phyloP scores from a whole-genome alignment of 768 basidiomycete species.

The Termitomyces sp. region DNA sequence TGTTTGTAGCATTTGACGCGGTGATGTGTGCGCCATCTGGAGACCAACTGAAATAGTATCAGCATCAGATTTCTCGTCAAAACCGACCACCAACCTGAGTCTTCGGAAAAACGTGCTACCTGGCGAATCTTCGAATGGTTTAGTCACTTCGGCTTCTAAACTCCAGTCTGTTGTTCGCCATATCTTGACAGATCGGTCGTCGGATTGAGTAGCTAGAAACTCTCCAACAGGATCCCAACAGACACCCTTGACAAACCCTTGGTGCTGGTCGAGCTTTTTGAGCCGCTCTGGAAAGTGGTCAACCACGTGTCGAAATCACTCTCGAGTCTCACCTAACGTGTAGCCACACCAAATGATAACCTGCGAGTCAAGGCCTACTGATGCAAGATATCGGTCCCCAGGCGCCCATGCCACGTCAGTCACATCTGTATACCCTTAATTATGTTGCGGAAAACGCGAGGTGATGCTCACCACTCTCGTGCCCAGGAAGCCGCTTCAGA shows the following conservation, averaged over 20 bases:
- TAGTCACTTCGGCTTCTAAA: conserved; percentile 77
- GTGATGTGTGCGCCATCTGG: conserved; percentile 99
- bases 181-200: conserved; percentile 94
- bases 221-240: conserved; percentile 99
- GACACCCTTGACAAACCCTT: conserved; percentile 97
- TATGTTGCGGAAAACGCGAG: background rate
- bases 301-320: background rate
- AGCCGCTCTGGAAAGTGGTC: conserved; percentile 60
- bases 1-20: conserved; percentile 96
- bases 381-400: conserved; percentile 88
- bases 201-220: conserved; percentile 96
- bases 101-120: conserved; percentile 93
- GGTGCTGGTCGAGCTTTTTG: conserved; percentile 81
- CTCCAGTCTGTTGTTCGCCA: conserved; percentile 95
- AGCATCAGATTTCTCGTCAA: background rate
- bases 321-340: conserved; percentile 67
- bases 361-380: conserved; percentile 88
- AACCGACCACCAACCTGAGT: conserved; percentile 55
- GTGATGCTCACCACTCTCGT: conserved; percentile 76
- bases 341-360: conserved; percentile 94
- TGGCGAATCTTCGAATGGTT: conserved; percentile 92
- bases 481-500: conserved; percentile 85
- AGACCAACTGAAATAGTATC: conserved; percentile 70
- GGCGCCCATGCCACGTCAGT: conserved; percentile 95
- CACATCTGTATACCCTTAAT: conserved; percentile 58